These are phyloP conservation scores for Cladophialophora yegresii DNA, from an alignment of 2,329 filamentous ascomycete species.

Conservation along the genomic window DNA sequence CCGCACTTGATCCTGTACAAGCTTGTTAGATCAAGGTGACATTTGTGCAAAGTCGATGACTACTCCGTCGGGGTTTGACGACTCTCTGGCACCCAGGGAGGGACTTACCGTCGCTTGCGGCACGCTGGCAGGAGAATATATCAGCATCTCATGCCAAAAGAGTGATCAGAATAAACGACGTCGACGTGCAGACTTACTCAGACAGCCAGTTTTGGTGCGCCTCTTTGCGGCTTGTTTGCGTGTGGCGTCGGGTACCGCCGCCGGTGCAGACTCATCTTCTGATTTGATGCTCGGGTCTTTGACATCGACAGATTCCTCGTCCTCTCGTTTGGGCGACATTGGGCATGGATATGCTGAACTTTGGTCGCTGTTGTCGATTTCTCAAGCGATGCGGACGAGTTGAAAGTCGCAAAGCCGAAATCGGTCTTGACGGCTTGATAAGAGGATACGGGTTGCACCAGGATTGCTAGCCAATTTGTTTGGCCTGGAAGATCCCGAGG, in stretches of 20 bases:
- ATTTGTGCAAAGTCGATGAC: not conserved
- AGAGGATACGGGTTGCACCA: constrained; percentile 8
- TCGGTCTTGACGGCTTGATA: constrained; percentile 1
- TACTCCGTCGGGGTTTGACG: not conserved
- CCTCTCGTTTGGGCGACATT: constrained; percentile 29
- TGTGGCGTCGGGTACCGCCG: constrained; percentile 14
- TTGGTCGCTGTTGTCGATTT: not conserved
- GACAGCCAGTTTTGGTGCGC: constrained; percentile 87
- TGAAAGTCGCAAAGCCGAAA: not conserved
- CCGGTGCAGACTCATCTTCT: constrained; percentile 13
- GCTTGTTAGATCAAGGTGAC: constrained; percentile 4
- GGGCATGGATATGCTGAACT: not conserved
- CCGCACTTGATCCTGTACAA: constrained; percentile 77
- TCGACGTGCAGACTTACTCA: constrained; percentile 62
- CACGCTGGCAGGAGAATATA: constrained; percentile 63
- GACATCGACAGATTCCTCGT: constrained; percentile 25
- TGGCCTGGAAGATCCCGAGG: constrained; percentile 8
- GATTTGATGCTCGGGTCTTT: constrained; percentile 49
- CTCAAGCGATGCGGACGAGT: not conserved
- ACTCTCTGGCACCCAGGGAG: not conserved
- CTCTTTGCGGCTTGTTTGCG: constrained; percentile 54
- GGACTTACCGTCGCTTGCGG: constrained; percentile 68
- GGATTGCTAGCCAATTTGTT: not conserved
- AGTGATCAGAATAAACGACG: not conserved
- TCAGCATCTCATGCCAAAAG: constrained; percentile 16